These are phyloP conservation scores for Plasmodium inui DNA, from an alignment of 169 alveolate species.

Conservation along the genomic window DNA sequence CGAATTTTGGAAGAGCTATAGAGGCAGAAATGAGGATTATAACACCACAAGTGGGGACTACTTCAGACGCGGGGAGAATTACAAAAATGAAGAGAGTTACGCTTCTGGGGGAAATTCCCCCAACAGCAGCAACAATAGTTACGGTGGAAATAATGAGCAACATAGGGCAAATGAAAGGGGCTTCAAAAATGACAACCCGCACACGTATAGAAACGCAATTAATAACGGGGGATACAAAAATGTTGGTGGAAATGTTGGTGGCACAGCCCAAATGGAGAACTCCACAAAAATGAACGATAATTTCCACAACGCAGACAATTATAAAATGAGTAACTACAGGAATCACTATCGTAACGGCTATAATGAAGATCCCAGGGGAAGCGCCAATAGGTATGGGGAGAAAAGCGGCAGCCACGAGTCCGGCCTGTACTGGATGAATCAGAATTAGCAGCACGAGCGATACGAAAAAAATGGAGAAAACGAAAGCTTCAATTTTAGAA, in stretches of 20 bases:
- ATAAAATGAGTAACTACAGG: not conserved
- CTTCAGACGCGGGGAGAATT: not conserved
- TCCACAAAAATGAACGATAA: not conserved
- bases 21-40: not conserved
- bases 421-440: not conserved
- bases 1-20: not conserved
- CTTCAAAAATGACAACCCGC: not conserved
- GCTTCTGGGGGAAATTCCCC: not conserved
- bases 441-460: not conserved
- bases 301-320: not conserved
- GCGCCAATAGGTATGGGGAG: not conserved
- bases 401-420: not conserved
- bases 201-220: not conserved
- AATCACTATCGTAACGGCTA: not conserved
- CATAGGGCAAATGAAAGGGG: conserved; percentile 7
- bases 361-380: not conserved
- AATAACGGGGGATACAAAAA: not conserved
- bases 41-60: not conserved
- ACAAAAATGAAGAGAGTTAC: not conserved
- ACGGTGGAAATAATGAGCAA: not conserved
- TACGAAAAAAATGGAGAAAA: conserved; percentile 9
- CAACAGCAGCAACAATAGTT: not conserved
- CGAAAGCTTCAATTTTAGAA: conserved; percentile 14
- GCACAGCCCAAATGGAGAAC: not conserved
- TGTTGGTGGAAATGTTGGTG: not conserved